These are phyloP conservation scores for Pseudogymnoascus sp. DNA, from an alignment of 2,329 filamentous ascomycete genomes.

Conservation along the genomic window DNA sequence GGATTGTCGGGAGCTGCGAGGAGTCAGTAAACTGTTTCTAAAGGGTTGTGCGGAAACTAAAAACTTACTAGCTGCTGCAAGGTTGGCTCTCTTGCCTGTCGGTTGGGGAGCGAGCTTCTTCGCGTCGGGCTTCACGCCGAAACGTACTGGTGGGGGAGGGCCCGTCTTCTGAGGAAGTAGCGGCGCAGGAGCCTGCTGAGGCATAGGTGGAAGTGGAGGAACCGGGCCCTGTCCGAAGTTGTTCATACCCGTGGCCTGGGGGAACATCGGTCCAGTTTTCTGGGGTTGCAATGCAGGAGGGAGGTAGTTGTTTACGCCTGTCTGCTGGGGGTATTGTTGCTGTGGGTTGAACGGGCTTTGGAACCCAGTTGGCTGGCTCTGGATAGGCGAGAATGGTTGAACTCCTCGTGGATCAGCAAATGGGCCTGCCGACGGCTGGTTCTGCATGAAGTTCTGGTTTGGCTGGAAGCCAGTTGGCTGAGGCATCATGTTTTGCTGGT, in stretches of 20 bases:
- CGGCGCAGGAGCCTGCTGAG: slow-evolving; percentile 50
- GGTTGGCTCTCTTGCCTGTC: slow-evolving; percentile 82
- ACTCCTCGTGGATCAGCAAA: slow-evolving; percentile 46
- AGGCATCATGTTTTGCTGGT: slow-evolving; percentile 17
- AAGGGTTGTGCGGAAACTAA: slow-evolving; percentile 3
- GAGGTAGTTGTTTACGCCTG: slow-evolving; percentile 48
- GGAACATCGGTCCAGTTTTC: slow-evolving; percentile 45
- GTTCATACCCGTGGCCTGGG: slow-evolving; percentile 43
- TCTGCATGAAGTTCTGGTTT: slow-evolving; percentile 44
- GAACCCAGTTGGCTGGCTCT: slow-evolving; percentile 43
- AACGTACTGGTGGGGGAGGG: slow-evolving; percentile 78
- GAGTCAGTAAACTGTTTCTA: slow-evolving; percentile 15
- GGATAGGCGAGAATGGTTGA: slow-evolving; percentile 42
- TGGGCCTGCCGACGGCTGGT: slow-evolving; percentile 38
- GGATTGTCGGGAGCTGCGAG: slow-evolving; percentile 57
- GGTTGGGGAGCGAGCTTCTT: slow-evolving; percentile 79
- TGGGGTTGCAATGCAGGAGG: slow-evolving; percentile 54
- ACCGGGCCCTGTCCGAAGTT: slow-evolving; percentile 38
- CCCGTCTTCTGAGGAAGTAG: slow-evolving; percentile 73
- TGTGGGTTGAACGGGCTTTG: slow-evolving; percentile 34
- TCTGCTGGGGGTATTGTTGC: slow-evolving; percentile 28
- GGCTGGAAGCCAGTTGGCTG: slow-evolving; percentile 32
- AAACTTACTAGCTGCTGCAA: slow-evolving; percentile 90
- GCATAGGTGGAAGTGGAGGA: slow-evolving; percentile 44
- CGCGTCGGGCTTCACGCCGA: slow-evolving; percentile 65